Base-by-base conservation (phyloP, 2,329 filamentous ascomycete species). In the Hymenotorrendiella dingleyae region DNA sequence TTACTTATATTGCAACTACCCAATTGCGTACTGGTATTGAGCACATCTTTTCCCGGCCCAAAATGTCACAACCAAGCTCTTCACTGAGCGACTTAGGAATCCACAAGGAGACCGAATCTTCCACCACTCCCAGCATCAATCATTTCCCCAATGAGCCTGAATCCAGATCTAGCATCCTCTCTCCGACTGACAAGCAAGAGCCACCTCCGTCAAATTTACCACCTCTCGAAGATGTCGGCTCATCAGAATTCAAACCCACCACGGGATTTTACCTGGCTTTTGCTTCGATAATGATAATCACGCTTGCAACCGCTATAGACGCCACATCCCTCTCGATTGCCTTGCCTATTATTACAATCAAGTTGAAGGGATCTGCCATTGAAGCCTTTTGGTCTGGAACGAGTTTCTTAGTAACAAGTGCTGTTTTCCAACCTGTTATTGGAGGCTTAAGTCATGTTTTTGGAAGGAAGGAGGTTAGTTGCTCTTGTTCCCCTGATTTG, bases 341-440 rank as follows among this genome's bases (percentile, higher is more conserved):
- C 4, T 62, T 83, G 23, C 73, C 68, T 4, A 70, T 68, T 29
- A 74, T 79, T 45, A 69, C 73, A n/a, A 50, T 60, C 6, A 69
- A 69, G 16, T 65, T 80, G 6, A 51, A 66, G 21, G 74, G 75
- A 32, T 69, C 67, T 0, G 74, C 73, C 2, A 71, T 79, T 23
- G 69, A 85, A 61, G 78, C 80, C 0, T 86, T 86, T 55, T 86
- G 82, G 83, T 74, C 79, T 10, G 82, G 82, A 2, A 86, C 82
- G 4, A 78, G 78, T 12, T 87, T 84, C 50, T 66, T 87, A 4
- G 70, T 87, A 4, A 76, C 80, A 3, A 78, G 75, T 43, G 79
- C 82, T 1, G 73, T 80, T 22, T 69, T 77, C 30, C 73, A 80
- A 52, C 78, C 76, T 29, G 62, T 64, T 47, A 58, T 64, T 57